A percentile compares a stretch with the other conserved stretches of the same genome.
Evolutionary conservation across 805 yeast species (phyloP).

Genomic region (Zygotorulaspora sp.): DNA sequence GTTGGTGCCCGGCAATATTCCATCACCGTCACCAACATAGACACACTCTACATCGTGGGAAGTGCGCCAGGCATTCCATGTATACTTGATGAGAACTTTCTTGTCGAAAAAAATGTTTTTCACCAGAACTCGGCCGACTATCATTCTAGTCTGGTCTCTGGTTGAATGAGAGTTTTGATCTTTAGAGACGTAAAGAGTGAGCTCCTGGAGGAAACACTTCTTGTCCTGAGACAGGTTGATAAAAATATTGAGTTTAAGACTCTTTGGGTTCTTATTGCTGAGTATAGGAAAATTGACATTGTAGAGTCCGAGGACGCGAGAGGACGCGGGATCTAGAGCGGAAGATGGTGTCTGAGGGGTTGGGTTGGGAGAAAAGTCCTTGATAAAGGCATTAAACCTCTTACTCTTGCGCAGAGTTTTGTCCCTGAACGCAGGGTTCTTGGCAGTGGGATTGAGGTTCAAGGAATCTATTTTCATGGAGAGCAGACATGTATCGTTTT

Average conservation of each 20-base stretch:
- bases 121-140: constrained; percentile 75
- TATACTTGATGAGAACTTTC: constrained; percentile 62
- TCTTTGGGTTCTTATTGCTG: constrained; percentile 22
- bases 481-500: constrained; percentile 1
- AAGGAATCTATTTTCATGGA: constrained; percentile 10
- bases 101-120: constrained; percentile 69
- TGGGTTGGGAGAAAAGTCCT: constrained; percentile 1
- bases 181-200: constrained; percentile 15
- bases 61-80: constrained; percentile 76
- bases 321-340: not conserved
- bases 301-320: constrained; percentile 27
- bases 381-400: constrained; percentile 9
- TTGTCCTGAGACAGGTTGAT: constrained; percentile 20
- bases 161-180: not conserved
- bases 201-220: constrained; percentile 20
- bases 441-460: constrained; percentile 1
- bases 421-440: not conserved
- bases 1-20: constrained; percentile 26
- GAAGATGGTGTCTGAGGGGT: not conserved
- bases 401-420: constrained; percentile 13
- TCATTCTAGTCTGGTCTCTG: constrained; percentile 18
- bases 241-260: constrained; percentile 27
- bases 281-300: constrained; percentile 28
- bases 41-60: constrained; percentile 32
- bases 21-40: constrained; percentile 29